Evolutionary conservation across 331 rosid species (phyloP), one percentile per base, ranked within the genome.

Genomic region (Dryas integrifolia): DNA sequence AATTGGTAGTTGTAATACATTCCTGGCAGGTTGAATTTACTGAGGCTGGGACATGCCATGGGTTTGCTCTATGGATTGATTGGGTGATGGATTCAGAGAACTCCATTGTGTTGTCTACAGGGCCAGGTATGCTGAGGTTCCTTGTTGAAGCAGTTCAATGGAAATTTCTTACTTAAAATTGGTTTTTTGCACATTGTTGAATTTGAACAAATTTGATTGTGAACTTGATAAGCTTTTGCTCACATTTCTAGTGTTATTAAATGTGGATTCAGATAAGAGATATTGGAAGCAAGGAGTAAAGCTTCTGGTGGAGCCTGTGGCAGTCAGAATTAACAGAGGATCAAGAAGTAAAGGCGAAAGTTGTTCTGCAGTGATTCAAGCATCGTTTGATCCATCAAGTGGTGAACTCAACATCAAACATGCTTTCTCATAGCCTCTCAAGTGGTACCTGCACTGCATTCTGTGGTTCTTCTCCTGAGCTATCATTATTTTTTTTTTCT

Each of bases 211-310:
- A 66, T 61, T 46, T 44, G 0, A 43, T 43, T n/a, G 9, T 6
- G 12, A 39, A 38, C 55, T 65, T 44, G 5, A 16, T 35, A 11
- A 10, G 24, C 43, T 45, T 21, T 3, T 49, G 46, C 69, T 40
- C 15, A 18, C 14, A 40, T 16, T n/a, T 65, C 56, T 21, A 21
- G 58, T 66, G 52, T 70, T 74, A 47, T 74, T 50, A 57, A 52
- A 61, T 38, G 61, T 72, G 78, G 60, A 72, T 82, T 72, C 92
- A 94, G 97, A 89, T 75, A 89, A 83, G 60, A 91, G 96, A 81
- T 82, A 83, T 48, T 94, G 97, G 98, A 94, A 94, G 81, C 97
- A 94, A 78, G 98, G 97, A 76, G 86, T 94, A 46, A 91, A 88
- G 96, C 96, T 94, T 80, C 83, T 94, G 56, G 83, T 85, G 44